A percentile compares a stretch with the other conserved stretches of the same genome.
phyloP scores from a whole-genome alignment of 2,329 filamentous ascomycete species.

The Neofusicoccum sp. region DNA sequence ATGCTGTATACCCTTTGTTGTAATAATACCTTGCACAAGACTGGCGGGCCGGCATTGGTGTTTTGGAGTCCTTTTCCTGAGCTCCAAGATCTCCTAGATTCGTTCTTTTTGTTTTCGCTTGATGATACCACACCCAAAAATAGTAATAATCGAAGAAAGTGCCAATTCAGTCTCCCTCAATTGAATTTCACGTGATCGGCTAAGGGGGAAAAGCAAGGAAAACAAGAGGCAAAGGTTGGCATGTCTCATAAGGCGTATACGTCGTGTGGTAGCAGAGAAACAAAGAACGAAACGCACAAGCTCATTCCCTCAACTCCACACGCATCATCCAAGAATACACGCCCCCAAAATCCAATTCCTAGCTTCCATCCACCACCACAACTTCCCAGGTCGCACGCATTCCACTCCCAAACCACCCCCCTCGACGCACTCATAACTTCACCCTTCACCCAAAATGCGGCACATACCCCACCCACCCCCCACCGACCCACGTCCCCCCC shows the following conservation, averaged over 20 bases:
- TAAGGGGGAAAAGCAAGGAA: too few relatives aligned
- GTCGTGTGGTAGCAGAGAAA: too few relatives aligned
- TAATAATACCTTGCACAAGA: conserved; percentile 4
- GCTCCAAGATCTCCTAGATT: not conserved
- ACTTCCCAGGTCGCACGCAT: not conserved
- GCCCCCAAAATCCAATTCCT: too few relatives aligned
- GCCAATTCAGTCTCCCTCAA: too few relatives aligned
- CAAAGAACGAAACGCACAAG: too few relatives aligned
- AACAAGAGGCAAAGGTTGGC: too few relatives aligned
- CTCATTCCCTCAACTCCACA: too few relatives aligned
- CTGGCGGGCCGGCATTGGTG: conserved; percentile 7
- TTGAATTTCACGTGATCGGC: too few relatives aligned
- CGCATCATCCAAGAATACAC: too few relatives aligned
- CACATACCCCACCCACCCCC: conserved; percentile 5
- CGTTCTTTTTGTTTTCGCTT: not conserved
- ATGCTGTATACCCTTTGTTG: conserved; percentile 10
- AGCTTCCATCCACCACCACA: too few relatives aligned
- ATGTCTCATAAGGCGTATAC: too few relatives aligned
- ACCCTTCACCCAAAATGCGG: conserved; percentile 16
- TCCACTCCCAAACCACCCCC: not conserved
- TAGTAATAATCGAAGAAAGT: not conserved
- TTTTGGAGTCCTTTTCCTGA: not conserved
- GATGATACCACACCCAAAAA: conserved; percentile 6
- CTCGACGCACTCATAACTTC: too few relatives aligned
- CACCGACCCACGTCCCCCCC: conserved; percentile 1